Percentiles rank a stretch among this genome's conserved stretches.
phyloP scores from a whole-genome alignment of 352 stramenopile species.

The Pythium aristosporum region DNA sequence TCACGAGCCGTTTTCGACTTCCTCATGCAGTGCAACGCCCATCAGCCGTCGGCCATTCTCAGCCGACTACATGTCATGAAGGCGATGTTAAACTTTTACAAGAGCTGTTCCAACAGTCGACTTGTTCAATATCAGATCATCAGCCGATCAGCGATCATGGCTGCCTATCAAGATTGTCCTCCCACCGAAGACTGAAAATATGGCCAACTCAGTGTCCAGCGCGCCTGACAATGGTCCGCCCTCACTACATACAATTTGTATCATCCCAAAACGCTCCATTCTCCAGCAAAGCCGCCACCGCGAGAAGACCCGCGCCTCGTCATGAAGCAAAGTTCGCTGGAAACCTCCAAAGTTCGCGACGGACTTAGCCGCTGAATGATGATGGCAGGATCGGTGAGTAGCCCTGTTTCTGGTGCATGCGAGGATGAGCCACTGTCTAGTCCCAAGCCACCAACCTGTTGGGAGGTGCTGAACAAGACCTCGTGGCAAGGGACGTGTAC shows the following conservation, averaged over 20 bases:
- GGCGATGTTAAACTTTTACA: no score
- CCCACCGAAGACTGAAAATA: background rate
- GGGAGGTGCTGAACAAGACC: no score
- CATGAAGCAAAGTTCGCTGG: no score
- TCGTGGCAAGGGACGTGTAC: no score
- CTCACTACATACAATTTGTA: background rate
- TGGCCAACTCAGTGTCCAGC: background rate
- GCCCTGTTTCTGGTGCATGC: background rate
- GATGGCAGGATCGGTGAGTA: no score
- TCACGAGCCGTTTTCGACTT: background rate
- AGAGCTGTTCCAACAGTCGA: background rate
- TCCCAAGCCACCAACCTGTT: no score
- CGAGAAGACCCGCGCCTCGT: no score
- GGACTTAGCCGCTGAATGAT: no score
- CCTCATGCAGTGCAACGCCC: background rate
- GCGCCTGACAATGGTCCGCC: conserved; percentile 1
- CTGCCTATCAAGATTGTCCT: background rate
- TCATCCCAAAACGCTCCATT: no score
- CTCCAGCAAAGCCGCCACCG: no score
- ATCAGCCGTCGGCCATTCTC: background rate
- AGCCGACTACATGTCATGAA: background rate
- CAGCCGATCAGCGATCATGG: conserved; percentile 18
- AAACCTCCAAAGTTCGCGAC: no score
- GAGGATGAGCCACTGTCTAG: no score
- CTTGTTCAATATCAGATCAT: conserved; percentile 14